Evolutionary conservation across 2,329 filamentous ascomycete genomes (phyloP).

Genomic region (Diaporthe australafricana): DNA sequence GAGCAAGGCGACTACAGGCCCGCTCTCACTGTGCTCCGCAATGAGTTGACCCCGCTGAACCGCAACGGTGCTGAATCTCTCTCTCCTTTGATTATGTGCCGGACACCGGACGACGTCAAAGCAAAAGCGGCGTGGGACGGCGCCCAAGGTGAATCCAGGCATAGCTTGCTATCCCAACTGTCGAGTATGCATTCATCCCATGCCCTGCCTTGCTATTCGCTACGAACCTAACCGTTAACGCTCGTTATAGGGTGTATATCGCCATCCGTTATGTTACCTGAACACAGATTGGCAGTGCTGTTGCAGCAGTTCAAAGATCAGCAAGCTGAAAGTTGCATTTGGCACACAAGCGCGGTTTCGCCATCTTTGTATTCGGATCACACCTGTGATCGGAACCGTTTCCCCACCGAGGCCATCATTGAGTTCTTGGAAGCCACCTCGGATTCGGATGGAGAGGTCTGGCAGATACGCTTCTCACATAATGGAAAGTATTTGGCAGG

Average conservation of each 20-base stretch:
- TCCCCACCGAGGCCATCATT: conserved; percentile 78
- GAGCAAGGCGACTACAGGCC: conserved; percentile 79
- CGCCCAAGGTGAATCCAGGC: conserved; percentile 79
- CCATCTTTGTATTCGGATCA: conserved; percentile 94
- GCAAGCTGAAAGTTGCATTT: conserved; percentile 86
- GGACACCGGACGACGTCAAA: conserved; percentile 80
- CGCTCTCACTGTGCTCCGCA: conserved; percentile 85
- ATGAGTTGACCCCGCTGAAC: conserved; percentile 87
- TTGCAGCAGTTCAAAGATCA: conserved; percentile 85
- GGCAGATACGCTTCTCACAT: conserved; percentile 91
- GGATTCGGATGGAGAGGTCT: conserved; percentile 76
- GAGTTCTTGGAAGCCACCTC: conserved; percentile 78
- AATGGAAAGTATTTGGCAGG: conserved; percentile 86
- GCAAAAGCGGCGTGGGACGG: conserved; percentile 87
- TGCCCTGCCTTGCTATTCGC: not conserved
- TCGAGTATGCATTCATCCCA: conserved; percentile 70
- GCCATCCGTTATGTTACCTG: conserved; percentile 95
- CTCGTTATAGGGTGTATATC: conserved; percentile 80
- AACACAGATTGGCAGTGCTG: conserved; percentile 85
- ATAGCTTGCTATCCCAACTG: conserved; percentile 80
- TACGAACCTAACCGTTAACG: conserved; percentile 38
- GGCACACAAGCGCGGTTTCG: conserved; percentile 83
- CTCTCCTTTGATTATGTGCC: conserved; percentile 92
- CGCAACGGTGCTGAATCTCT: conserved; percentile 86
- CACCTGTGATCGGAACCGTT: conserved; percentile 80